These are phyloP conservation scores for Eragrostis curvula DNA, from an alignment of 176 grass and related monocot genomes.

Conservation along the genomic window DNA sequence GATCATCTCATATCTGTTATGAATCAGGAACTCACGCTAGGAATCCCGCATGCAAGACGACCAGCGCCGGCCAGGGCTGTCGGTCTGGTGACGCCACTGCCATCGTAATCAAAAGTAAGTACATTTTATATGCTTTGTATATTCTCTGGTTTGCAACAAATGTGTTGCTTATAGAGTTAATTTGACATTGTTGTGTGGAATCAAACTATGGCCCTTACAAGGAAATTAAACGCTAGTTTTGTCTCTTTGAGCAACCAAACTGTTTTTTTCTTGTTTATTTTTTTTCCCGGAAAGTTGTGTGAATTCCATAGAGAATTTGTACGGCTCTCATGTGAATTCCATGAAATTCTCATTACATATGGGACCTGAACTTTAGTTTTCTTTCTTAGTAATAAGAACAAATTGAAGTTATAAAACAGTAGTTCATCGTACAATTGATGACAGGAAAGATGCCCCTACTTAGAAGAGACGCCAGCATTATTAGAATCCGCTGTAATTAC, in stretches of 20 bases:
- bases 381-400: background rate
- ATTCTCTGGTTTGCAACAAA: background rate
- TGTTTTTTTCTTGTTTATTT: no score
- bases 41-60: conserved; percentile 1
- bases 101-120: conserved; percentile 9
- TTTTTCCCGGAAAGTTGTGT: no score
- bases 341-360: background rate
- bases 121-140: background rate
- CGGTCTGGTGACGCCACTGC: conserved; percentile 31
- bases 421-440: background rate
- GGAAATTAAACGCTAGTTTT: background rate
- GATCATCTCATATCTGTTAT: background rate
- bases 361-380: background rate
- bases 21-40: background rate
- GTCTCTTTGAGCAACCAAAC: background rate
- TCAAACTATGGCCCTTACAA: background rate
- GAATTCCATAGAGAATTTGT: no score
- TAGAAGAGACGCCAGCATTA: background rate
- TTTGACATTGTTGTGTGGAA: background rate
- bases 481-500: background rate
- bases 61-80: conserved; percentile 31
- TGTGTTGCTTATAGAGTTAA: background rate
- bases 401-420: background rate
- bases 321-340: background rate
- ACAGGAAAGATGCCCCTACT: background rate